A percentile compares a stretch with the other conserved stretches of the same genome.
Evolutionary conservation across 139 green algal genomes (phyloP).

Genomic region (Trebouxia sp.): DNA sequence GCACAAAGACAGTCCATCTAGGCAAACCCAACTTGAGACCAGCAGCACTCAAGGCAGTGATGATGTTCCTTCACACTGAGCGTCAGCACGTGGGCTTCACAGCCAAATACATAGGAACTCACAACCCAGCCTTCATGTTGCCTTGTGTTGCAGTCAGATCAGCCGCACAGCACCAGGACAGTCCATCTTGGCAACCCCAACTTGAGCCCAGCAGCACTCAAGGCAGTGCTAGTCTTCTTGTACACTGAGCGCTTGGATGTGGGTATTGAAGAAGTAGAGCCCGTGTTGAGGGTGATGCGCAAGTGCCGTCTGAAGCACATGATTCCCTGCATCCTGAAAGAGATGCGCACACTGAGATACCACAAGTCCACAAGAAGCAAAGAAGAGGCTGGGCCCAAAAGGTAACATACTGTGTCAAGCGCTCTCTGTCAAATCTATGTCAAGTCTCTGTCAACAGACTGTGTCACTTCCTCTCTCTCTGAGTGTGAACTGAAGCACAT

Average conservation of each 20-base stretch:
- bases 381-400: not conserved
- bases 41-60: no score
- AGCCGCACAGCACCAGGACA: not conserved
- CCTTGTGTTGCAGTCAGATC: not conserved
- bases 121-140: not conserved
- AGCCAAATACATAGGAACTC: no score
- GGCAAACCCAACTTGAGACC: no score
- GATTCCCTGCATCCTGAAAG: not conserved
- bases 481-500: no score
- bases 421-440: no score
- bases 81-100: no score
- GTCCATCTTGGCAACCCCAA: not conserved
- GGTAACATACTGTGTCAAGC: no score
- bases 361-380: conserved; percentile 23
- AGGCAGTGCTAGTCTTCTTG: conserved; percentile 31
- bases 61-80: no score
- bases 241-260: conserved; percentile 43
- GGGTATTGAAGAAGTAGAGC: conserved; percentile 19
- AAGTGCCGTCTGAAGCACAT: conserved; percentile 30
- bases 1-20: no score
- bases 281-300: conserved; percentile 11
- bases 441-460: no score
- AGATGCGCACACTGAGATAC: conserved; percentile 35
- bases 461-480: no score
- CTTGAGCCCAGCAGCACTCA: conserved; percentile 17